A percentile compares a stretch with the other conserved stretches of the same genome.
Evolutionary conservation across 1,284 basidiomycete species (phyloP).

Genomic region (Pseudomicrostroma phylloplanum): DNA sequence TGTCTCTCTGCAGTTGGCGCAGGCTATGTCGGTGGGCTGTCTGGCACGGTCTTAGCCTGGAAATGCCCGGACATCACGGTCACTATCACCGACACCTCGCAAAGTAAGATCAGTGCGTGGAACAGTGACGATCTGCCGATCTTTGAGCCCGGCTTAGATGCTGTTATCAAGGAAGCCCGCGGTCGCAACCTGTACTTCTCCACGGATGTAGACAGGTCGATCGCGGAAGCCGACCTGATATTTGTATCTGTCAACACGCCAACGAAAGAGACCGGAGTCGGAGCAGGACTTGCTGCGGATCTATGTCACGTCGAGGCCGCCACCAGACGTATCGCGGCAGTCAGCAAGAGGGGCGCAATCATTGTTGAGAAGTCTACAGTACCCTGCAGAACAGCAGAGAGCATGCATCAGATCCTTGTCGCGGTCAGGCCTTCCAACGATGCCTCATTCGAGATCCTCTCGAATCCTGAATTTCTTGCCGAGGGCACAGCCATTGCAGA

Average conservation of each 20-base stretch:
- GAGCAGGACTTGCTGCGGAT: slow-evolving; percentile 94
- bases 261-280: slow-evolving; percentile 94
- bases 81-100: slow-evolving; percentile 95
- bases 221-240: slow-evolving; percentile 77
- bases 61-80: slow-evolving; percentile 90
- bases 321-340: slow-evolving; percentile 86
- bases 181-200: slow-evolving; percentile 96
- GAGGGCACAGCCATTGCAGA: slow-evolving; percentile 94
- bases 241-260: slow-evolving; percentile 85
- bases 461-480: slow-evolving; percentile 97
- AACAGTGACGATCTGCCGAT: slow-evolving; percentile 73
- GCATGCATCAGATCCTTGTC: slow-evolving; percentile 97
- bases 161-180: slow-evolving; percentile 78
- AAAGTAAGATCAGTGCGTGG: slow-evolving; percentile 90
- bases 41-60: slow-evolving; percentile 88
- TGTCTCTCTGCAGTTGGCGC: slow-evolving; percentile 63
- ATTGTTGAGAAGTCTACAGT: slow-evolving; percentile 99
- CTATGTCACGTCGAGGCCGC: slow-evolving; percentile 94
- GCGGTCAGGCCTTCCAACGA: slow-evolving; percentile 81
- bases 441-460: slow-evolving; percentile 92
- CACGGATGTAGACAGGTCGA: slow-evolving; percentile 86
- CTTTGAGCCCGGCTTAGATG: slow-evolving; percentile 92
- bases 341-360: slow-evolving; percentile 86
- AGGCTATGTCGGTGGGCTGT: slow-evolving; percentile 75
- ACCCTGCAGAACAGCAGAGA: slow-evolving; percentile 93